A percentile compares a stretch with the other conserved stretches of the same genome.
Conservation (phyloP, 441 rosid species). For the Flueggea neowawraea region DNA sequence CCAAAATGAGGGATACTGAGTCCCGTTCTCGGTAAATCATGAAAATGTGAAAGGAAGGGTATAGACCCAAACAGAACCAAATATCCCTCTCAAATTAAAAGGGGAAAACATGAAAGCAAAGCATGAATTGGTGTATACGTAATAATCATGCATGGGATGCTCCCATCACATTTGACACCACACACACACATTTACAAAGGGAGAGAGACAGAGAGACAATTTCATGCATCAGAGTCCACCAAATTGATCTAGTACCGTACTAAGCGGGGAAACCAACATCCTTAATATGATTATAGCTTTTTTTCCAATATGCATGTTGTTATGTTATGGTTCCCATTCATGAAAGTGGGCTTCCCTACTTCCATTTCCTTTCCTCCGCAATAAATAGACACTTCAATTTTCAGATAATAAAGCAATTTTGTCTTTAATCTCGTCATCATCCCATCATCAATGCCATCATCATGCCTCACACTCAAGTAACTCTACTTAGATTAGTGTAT, state of each 20-base stretch:
- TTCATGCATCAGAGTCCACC: slow-evolving; percentile 22
- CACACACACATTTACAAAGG: background rate
- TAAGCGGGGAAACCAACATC: slow-evolving; percentile 25
- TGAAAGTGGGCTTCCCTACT: background rate
- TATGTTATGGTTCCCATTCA: background rate
- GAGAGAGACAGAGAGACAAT: slow-evolving; percentile 7
- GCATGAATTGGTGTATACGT: slow-evolving; percentile 51
- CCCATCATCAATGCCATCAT: slow-evolving; percentile 53
- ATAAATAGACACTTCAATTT: background rate
- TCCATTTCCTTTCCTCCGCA: background rate
- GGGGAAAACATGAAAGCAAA: slow-evolving; percentile 10
- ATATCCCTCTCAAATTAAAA: too few relatives aligned
- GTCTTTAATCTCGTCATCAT: slow-evolving; percentile 44
- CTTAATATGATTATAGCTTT: slow-evolving; percentile 15
- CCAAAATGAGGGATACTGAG: too few relatives aligned
- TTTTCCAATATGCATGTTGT: background rate
- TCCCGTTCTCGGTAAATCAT: too few relatives aligned
- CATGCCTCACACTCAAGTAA: background rate
- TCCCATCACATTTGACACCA: slow-evolving; percentile 22
- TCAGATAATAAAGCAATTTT: background rate
- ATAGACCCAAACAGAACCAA: background rate
- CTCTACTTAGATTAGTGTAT: background rate
- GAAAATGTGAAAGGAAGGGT: too few relatives aligned
- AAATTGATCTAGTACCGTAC: slow-evolving; percentile 13
- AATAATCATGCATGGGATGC: slow-evolving; percentile 64